Evolutionary conservation across 108 stramenopile genomes (phyloP), one percentile per base, ranked within the genome.

Genomic region (Skeletonema marinoi): DNA sequence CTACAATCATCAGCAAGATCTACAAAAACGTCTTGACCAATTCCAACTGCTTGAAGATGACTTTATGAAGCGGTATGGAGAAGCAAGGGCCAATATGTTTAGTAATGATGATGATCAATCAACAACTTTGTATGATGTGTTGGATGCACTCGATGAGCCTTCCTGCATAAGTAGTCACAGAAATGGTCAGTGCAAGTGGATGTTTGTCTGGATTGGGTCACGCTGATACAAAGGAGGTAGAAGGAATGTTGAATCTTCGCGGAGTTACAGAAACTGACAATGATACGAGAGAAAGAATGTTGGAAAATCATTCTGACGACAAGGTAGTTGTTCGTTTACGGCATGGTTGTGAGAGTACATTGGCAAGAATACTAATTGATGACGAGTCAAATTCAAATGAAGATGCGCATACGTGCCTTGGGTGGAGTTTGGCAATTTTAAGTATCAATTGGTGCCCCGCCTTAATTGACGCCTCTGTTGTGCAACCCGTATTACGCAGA

Each of bases 361-460:
- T 85, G 73, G 54, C 81, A 39, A 65, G 73, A 0, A 71, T 78
- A 6, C 62, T 83, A 7, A 31, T 41, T 41, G 29, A 21, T 31
- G 70, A 39, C 17, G 54, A 5, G 48, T 21, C 35, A 41, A 17
- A 21, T n/a, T 11, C 46, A 17, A 46, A 42, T 16, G 65, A 48
- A 39, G 51, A 68, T 46, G 6, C 25, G 17, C 38, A 50, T n/a
- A 30, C 66, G 1, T 82, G 81, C 54, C 19, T 63, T 14, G 82
- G 82, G 31, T 85, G 80, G 78, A 77, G 77, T 59, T 50, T 88
- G 12, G 88, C 79, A 11, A 74, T 88, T 14, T 62, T 88, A 33
- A 88, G 88, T 61, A 86, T 88, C 68, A 88, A 88, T 50, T 88
- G 88, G 88, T 86, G 83, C 38, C 88, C 83, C 4, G 71, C 75